phyloP scores from a whole-genome alignment of 306 rosid genomes.

The Pyrus bretschneideri region DNA sequence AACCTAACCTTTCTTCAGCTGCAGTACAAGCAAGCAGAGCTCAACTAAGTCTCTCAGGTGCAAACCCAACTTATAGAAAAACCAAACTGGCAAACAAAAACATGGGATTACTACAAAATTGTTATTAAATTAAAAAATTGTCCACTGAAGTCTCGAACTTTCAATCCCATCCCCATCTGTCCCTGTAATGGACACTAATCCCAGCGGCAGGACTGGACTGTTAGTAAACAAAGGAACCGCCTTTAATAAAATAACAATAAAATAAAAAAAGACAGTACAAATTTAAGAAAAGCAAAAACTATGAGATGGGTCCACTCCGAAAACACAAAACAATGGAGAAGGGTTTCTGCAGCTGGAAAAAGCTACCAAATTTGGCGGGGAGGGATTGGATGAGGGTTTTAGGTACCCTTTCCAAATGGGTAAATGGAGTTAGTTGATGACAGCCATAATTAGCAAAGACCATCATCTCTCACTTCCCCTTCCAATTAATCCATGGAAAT shows the following conservation, averaged over 20 bases:
- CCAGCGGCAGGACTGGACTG: conserved; percentile 8
- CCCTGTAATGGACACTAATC: conserved; percentile 15
- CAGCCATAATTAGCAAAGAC: conserved; percentile 1
- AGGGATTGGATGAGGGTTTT: conserved; percentile 2
- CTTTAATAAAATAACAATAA: neutral
- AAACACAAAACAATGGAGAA: neutral
- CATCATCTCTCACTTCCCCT: neutral
- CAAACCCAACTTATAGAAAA: conserved; percentile 19
- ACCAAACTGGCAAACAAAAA: neutral
- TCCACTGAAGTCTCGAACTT: conserved; percentile 8
- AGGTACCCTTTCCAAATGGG: conserved; percentile 8
- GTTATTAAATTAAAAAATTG: neutral
- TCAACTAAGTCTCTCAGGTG: neutral
- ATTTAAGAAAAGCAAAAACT: neutral
- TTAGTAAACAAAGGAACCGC: neutral
- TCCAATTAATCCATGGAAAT: neutral
- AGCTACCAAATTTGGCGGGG: neutral
- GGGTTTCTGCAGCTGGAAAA: neutral
- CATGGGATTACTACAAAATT: conserved; percentile 5
- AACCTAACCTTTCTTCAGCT: conserved; percentile 35
- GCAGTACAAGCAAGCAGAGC: conserved; percentile 17
- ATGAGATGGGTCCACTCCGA: conserved; percentile 6
- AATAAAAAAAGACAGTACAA: neutral
- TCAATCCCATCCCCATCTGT: conserved; percentile 30
- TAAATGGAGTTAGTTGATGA: conserved; percentile 6